Evolutionary conservation across 108 stramenopile species (phyloP).

Genomic region (Pseudonitzschia delicatissima): DNA sequence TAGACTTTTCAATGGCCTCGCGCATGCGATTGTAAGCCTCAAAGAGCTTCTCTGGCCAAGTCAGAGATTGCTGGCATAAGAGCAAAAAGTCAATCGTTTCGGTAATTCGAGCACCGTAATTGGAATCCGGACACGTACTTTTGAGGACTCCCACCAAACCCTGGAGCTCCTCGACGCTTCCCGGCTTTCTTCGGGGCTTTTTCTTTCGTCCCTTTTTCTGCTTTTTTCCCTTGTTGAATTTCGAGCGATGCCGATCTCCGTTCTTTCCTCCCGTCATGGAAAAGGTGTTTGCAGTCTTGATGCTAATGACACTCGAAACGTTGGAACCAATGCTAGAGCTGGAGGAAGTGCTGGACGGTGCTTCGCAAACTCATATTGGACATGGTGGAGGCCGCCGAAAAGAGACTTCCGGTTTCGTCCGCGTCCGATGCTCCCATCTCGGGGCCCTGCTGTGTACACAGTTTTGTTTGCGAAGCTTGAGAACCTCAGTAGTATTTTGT

Average conservation of each 20-base stretch:
- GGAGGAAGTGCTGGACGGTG: constrained; percentile 51
- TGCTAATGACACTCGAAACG: constrained; percentile 77
- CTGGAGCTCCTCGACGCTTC: constrained; percentile 77
- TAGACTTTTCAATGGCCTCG: constrained; percentile 21
- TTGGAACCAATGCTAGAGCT: constrained; percentile 44
- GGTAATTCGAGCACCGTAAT: constrained; percentile 45
- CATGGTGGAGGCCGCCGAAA: constrained; percentile 62
- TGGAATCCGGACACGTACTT: constrained; percentile 43
- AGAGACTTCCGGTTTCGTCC: constrained; percentile 66
- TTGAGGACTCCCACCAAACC: constrained; percentile 50
- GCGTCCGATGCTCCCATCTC: constrained; percentile 27
- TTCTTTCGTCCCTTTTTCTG: constrained; percentile 57
- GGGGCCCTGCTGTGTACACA: constrained; percentile 38
- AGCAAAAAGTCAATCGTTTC: constrained; percentile 68
- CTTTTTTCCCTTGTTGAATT: constrained; percentile 82
- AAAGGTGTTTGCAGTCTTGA: constrained; percentile 65
- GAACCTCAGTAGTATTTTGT: constrained; percentile 59
- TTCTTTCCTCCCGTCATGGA: constrained; percentile 63
- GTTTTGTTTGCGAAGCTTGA: constrained; percentile 69
- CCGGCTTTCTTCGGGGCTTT: constrained; percentile 57
- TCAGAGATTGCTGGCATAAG: constrained; percentile 37
- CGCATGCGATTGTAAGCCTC: constrained; percentile 44
- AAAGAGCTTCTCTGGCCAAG: constrained; percentile 43
- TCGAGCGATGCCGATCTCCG: constrained; percentile 72
- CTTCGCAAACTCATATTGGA: constrained; percentile 67